Conservation (phyloP, 441 rosid species). For the Bruguiera hainesii region DNA sequence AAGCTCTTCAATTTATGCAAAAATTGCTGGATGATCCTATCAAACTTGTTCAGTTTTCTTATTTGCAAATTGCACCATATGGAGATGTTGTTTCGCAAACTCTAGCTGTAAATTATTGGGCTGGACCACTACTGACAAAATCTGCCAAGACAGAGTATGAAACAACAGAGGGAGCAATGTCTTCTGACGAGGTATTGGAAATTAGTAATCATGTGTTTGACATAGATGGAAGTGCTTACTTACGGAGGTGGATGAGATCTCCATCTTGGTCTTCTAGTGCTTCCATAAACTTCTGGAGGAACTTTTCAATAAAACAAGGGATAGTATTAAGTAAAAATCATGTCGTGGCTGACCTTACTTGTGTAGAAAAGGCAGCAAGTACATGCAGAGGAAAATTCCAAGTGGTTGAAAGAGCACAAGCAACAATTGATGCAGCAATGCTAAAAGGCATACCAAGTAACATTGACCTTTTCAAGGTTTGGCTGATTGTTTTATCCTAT, state of each 20-base stretch:
- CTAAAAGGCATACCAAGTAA: constrained; percentile 94
- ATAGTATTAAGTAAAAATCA: constrained; percentile 77
- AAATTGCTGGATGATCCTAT: constrained; percentile 85
- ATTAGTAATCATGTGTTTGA: constrained; percentile 53
- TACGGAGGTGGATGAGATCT: constrained; percentile 90
- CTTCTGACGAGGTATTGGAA: constrained; percentile 45
- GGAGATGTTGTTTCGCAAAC: constrained; percentile 81
- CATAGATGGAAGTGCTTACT: constrained; percentile 90
- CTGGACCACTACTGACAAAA: constrained; percentile 71
- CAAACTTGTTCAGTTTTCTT: constrained; percentile 83
- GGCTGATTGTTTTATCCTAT: constrained; percentile 4
- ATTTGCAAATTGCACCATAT: constrained; percentile 69
- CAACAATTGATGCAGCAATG: constrained; percentile 93
- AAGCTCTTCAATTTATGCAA: constrained; percentile 79
- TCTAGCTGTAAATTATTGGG: constrained; percentile 85
- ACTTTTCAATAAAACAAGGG: constrained; percentile 51
- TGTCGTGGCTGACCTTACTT: constrained; percentile 68
- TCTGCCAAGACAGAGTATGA: constrained; percentile 39
- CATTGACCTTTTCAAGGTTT: constrained; percentile 94
- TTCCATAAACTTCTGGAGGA: constrained; percentile 82
- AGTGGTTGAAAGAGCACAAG: constrained; percentile 85
- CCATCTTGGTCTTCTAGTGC: constrained; percentile 80
- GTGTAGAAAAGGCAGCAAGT: constrained; percentile 71
- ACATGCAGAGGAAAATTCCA: constrained; percentile 64
- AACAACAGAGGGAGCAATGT: constrained; percentile 27